Evolutionary conservation across 306 rosid species (phyloP).

Genomic region (Vigna reflexopilosa): DNA sequence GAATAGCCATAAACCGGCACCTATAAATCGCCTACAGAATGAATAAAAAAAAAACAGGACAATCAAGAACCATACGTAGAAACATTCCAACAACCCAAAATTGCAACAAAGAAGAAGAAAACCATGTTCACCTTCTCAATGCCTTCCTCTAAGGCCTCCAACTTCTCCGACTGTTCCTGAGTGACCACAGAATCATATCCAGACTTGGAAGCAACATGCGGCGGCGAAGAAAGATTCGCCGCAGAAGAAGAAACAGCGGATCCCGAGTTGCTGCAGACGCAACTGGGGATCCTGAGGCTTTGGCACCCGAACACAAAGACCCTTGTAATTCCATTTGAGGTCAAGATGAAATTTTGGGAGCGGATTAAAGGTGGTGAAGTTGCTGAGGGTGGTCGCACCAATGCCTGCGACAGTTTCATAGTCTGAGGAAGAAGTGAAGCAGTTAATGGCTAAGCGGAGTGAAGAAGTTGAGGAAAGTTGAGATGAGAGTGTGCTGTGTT

Average conservation of each 20-base stretch:
- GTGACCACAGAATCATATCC: slow-evolving; percentile 40
- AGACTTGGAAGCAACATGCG: slow-evolving; percentile 43
- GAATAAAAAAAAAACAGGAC: slow-evolving; percentile 14
- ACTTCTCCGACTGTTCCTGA: slow-evolving; percentile 33
- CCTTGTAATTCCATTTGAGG: slow-evolving; percentile 36
- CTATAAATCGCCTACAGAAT: slow-evolving; percentile 69
- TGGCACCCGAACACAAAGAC: slow-evolving; percentile 38
- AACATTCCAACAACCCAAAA: not conserved
- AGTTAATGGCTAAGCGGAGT: not conserved
- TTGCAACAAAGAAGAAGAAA: not conserved
- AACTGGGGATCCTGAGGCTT: slow-evolving; percentile 38
- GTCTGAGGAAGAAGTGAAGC: not conserved
- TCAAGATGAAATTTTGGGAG: slow-evolving; percentile 33
- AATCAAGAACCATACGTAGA: not conserved
- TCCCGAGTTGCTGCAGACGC: slow-evolving; percentile 48
- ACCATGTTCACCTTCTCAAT: slow-evolving; percentile 62
- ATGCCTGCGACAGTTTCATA: slow-evolving; percentile 61
- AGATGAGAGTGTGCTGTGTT: not conserved
- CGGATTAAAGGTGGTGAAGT: slow-evolving; percentile 27
- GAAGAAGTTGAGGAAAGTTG: not conserved
- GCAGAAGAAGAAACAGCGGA: slow-evolving; percentile 53
- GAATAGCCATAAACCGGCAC: slow-evolving; percentile 73
- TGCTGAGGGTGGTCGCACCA: slow-evolving; percentile 41
- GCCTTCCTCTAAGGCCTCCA: slow-evolving; percentile 57
- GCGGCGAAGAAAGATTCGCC: slow-evolving; percentile 41